Conservation (phyloP, 805 yeast genomes). For the Candida boleticola region DNA sequence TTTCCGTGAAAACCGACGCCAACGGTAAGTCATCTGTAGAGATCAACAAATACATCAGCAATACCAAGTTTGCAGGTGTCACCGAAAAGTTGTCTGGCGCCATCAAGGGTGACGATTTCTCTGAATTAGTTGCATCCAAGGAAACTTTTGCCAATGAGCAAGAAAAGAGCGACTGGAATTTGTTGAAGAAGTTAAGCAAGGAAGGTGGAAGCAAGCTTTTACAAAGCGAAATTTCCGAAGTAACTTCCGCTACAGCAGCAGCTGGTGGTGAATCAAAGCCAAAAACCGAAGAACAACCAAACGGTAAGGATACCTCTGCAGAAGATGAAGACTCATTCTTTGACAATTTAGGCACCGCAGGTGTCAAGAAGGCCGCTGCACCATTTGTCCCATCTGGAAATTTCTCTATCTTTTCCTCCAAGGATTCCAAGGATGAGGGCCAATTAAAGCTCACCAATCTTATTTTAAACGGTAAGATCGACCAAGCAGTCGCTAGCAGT, state of each 20-base stretch:
- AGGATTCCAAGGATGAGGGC: constrained; percentile 42
- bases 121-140: constrained; percentile 54
- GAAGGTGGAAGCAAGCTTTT: constrained; percentile 53
- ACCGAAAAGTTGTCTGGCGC: constrained; percentile 52
- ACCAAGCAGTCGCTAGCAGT: constrained; percentile 66
- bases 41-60: constrained; percentile 38
- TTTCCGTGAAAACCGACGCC: constrained; percentile 46
- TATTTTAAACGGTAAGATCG: constrained; percentile 60
- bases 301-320: constrained; percentile 5
- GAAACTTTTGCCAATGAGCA: constrained; percentile 31
- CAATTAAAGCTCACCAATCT: constrained; percentile 29
- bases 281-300: constrained; percentile 8
- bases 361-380: constrained; percentile 8
- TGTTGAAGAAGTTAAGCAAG: constrained; percentile 50
- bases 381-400: constrained; percentile 51
- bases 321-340: constrained; percentile 29
- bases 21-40: constrained; percentile 40
- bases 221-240: constrained; percentile 23
- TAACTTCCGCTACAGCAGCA: constrained; percentile 2
- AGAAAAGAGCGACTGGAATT: constrained; percentile 63
- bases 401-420: constrained; percentile 40
- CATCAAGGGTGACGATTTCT: constrained; percentile 53
- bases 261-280: constrained; percentile 7
- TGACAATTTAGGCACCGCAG: constrained; percentile 31
- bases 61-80: constrained; percentile 32